Base-by-base conservation (phyloP, 805 yeast species). In the Yamadazyma nakazawae region DNA sequence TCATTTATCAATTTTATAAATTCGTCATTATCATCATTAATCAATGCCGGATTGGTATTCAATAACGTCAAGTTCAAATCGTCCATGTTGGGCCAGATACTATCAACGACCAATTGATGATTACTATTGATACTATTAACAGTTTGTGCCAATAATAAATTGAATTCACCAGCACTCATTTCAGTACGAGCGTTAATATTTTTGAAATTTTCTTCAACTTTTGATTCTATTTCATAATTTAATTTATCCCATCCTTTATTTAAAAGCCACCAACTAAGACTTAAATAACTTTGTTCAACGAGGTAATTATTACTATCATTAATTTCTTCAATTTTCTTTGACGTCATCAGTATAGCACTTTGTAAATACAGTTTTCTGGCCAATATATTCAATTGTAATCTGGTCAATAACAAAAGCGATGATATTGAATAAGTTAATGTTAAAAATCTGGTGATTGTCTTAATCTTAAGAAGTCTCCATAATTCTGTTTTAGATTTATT, bases 241-340 rank as follows among this genome's bases (percentile, higher is more conserved):
- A 88, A 67, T 30, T 73, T 68, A 18, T 74, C 56, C 90, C 94
- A 89, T 0, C 98, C 98, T 53, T 82, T 80, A 63, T 92, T 90
- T 42, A 92, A 71, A 39, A 92, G 64, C 97, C 97, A 92, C 97
- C 97, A 92, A 50, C 91, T 84, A 51, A 89, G 78, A 0, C 96
- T 85, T 40, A 92, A 72, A 61, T 86, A 92, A 42, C 89, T 85
- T 57, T 94, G 92, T 56, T 86, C 94, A 34, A 84, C 75, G 30
- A 77, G 66, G 59, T 84, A 81, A 54, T 78, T 78, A 32, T 65
- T 67, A 18, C 54, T 54, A 25, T 56, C 54, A 18, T 55, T 53
- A 16, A 52, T 44, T 28, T 51, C 51, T 8, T 55, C 43, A 35
- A 44, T 45, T 42, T 34, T 58, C 41, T 32, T 59, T 18, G 39